Evolutionary conservation across 805 yeast species (phyloP).

Genomic region (Ogataea zsoltii): DNA sequence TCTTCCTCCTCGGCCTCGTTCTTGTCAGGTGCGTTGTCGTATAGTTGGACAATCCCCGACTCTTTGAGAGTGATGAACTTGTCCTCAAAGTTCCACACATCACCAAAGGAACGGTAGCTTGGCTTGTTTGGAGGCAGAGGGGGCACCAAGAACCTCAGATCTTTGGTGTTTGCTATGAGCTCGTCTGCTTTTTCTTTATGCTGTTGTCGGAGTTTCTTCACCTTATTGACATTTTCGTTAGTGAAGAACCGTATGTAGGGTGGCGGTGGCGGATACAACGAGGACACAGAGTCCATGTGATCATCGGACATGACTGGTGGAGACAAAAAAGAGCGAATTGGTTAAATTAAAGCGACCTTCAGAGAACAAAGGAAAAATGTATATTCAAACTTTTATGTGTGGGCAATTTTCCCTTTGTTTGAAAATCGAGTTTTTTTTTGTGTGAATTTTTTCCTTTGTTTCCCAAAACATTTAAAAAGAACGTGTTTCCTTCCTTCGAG

Average conservation of each 20-base stretch:
- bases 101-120: constrained; percentile 85
- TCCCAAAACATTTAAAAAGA: neutral
- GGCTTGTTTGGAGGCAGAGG: constrained; percentile 63
- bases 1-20: constrained; percentile 30
- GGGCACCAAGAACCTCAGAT: constrained; percentile 60
- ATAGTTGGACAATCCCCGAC: constrained; percentile 77
- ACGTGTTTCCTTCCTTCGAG: neutral
- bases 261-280: constrained; percentile 95
- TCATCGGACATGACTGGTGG: neutral
- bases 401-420: neutral
- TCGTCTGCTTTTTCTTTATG: constrained; percentile 25
- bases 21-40: constrained; percentile 36
- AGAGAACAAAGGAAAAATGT: neutral
- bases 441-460: neutral
- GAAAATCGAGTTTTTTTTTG: neutral
- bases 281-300: constrained; percentile 41
- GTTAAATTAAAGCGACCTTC: neutral
- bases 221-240: constrained; percentile 55
- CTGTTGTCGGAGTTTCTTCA: constrained; percentile 29
- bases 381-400: too few species aligned
- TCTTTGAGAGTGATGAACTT: constrained; percentile 72
- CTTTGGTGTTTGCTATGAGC: constrained; percentile 29
- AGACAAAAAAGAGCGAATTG: neutral
- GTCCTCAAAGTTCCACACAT: constrained; percentile 82
- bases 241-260: constrained; percentile 77